Evolutionary conservation across 345 rosid species (phyloP).

Genomic region (Hirschfeldia incana): DNA sequence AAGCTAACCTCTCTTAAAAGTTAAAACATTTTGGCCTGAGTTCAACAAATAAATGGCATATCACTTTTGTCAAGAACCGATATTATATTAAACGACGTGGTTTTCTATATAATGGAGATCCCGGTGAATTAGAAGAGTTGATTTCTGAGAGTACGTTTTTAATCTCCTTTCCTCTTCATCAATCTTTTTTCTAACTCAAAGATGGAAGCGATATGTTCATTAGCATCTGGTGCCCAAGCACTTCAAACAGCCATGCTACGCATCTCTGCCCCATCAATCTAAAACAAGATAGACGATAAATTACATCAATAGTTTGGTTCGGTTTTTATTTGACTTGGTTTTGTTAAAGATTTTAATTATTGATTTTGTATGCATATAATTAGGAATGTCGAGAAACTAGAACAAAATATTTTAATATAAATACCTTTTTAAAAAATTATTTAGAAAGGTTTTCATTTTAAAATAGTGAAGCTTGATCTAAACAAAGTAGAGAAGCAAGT

Average conservation of each 20-base stretch:
- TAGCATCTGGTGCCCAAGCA: not conserved
- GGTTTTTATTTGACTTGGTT: not conserved
- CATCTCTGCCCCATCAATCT: not conserved
- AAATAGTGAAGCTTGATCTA: constrained; percentile 21
- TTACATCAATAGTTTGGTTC: not conserved
- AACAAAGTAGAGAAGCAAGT: constrained; percentile 36
- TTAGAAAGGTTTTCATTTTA: not conserved
- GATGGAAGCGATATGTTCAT: not conserved
- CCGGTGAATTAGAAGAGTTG: not conserved
- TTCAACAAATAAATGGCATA: not conserved
- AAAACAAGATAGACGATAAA: not conserved
- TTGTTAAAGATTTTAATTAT: not conserved
- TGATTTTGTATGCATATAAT: not conserved
- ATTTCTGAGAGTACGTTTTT: not conserved
- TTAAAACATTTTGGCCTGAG: not conserved
- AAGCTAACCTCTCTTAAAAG: not conserved
- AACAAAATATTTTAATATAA: not conserved
- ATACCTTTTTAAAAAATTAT: not conserved
- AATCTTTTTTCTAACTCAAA: not conserved
- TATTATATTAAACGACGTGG: too few species aligned
- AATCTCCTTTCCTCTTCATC: not conserved
- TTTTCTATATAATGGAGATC: too few species aligned
- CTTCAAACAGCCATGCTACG: not conserved
- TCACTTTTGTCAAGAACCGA: too few species aligned
- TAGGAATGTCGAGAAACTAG: not conserved